Evolutionary conservation across 2,329 filamentous ascomycete genomes (phyloP).

Genomic region (Lecanicillium sp.): DNA sequence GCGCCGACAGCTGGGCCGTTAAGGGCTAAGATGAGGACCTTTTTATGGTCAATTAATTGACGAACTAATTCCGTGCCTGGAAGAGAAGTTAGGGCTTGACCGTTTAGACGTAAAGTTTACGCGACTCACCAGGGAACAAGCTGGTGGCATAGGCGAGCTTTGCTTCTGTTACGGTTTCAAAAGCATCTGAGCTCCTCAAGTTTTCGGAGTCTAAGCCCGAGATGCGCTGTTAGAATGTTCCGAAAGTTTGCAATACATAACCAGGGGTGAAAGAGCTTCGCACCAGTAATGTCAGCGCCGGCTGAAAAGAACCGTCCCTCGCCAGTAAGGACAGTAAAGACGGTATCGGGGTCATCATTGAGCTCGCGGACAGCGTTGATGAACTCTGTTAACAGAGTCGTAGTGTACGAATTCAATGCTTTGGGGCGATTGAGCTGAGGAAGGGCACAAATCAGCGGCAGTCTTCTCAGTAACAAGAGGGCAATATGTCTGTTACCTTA

Average conservation of each 20-base stretch:
- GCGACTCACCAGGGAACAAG: conserved; percentile 1
- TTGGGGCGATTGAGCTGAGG: conserved; percentile 5
- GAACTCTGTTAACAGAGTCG: conserved; percentile 1
- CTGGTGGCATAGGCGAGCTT: conserved; percentile 1
- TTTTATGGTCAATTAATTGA: conserved; percentile 7
- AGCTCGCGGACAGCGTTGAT: conserved; percentile 8
- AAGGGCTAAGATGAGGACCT: conserved; percentile 6
- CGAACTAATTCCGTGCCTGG: conserved; percentile 5
- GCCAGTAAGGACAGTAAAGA: conserved; percentile 7
- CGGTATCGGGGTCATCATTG: conserved; percentile 6
- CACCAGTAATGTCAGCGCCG: conserved; percentile 5
- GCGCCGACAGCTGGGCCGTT: conserved; percentile 7
- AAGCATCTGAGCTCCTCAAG: background rate
- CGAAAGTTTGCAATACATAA: too few species aligned
- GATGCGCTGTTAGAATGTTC: too few species aligned
- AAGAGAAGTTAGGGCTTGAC: background rate
- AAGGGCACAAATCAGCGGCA: too few species aligned
- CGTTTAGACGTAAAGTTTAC: background rate
- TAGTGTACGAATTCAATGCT: conserved; percentile 4
- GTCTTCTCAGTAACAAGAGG: background rate
- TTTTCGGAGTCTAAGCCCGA: too few species aligned
- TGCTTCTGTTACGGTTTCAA: conserved; percentile 1
- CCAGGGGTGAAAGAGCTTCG: background rate
- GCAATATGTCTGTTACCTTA: background rate
- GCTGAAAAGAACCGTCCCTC: conserved; percentile 6